A percentile compares a stretch with the other conserved stretches of the same genome.
These are phyloP conservation scores for Jasminum sambac DNA, from an alignment of 257 asterid genomes.

Conservation along the genomic window DNA sequence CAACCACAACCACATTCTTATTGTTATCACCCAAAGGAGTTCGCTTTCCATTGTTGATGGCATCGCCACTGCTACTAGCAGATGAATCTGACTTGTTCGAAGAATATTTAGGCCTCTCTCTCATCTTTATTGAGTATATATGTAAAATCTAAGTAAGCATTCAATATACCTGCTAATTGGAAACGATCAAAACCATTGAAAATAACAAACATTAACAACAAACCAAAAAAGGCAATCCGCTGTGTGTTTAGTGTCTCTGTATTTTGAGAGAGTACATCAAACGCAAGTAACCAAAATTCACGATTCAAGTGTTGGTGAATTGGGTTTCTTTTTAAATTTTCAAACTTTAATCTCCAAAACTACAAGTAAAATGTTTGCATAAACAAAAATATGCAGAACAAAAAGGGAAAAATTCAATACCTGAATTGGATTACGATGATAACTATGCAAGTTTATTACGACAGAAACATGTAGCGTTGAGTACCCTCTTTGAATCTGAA, in stretches of 20 bases:
- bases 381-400: background rate
- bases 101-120: slow-evolving; percentile 49
- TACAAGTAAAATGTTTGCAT: background rate
- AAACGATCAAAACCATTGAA: background rate
- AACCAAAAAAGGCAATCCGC: background rate
- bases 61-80: slow-evolving; percentile 24
- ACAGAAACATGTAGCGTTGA: background rate
- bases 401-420: background rate
- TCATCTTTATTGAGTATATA: slow-evolving; percentile 44
- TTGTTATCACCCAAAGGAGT: slow-evolving; percentile 23
- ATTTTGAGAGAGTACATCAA: background rate
- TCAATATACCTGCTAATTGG: background rate
- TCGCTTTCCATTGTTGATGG: slow-evolving; percentile 27
- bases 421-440: background rate
- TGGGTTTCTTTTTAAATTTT: background rate
- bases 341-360: background rate
- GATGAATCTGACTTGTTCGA: slow-evolving; percentile 39
- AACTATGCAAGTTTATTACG: background rate
- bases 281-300: background rate
- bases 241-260: background rate
- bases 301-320: background rate
- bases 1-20: slow-evolving; percentile 41
- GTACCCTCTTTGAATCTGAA: background rate
- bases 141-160: slow-evolving; percentile 20
- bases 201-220: background rate